A percentile compares a stretch with the other conserved stretches of the same genome.
These are phyloP conservation scores for Colletotrichum acutatum DNA, from an alignment of 2,329 filamentous ascomycete species.

Conservation along the genomic window DNA sequence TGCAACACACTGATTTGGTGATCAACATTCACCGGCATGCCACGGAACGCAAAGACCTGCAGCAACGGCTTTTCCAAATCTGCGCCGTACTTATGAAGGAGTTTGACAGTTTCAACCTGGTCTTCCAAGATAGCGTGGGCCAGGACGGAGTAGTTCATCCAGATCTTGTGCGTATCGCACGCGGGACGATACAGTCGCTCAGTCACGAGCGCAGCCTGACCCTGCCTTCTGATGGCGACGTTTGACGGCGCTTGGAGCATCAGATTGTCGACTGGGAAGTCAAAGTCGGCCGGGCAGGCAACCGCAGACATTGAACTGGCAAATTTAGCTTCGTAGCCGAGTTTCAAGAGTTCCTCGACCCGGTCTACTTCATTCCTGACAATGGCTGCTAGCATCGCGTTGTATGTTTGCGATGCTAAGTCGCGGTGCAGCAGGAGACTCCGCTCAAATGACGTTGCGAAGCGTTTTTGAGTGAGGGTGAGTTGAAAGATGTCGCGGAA, in stretches of 20 bases:
- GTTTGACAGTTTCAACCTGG: neutral
- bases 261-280: neutral
- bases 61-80: neutral
- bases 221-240: neutral
- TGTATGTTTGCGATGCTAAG: neutral
- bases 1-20: neutral
- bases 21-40: neutral
- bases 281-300: neutral
- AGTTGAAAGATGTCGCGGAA: neutral
- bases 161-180: neutral
- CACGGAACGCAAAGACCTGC: neutral
- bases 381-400: neutral
- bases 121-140: neutral
- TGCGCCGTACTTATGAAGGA: neutral
- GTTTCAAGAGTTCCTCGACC: neutral
- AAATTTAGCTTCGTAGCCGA: neutral
- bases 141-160: neutral
- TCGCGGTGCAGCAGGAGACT: neutral
- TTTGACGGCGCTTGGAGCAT: neutral
- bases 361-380: neutral
- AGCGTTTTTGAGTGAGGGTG: neutral
- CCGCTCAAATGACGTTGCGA: neutral
- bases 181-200: neutral
- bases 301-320: neutral
- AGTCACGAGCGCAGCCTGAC: neutral